Base-by-base conservation (phyloP, 139 green algal species). In the Closterium sp. region DNA sequence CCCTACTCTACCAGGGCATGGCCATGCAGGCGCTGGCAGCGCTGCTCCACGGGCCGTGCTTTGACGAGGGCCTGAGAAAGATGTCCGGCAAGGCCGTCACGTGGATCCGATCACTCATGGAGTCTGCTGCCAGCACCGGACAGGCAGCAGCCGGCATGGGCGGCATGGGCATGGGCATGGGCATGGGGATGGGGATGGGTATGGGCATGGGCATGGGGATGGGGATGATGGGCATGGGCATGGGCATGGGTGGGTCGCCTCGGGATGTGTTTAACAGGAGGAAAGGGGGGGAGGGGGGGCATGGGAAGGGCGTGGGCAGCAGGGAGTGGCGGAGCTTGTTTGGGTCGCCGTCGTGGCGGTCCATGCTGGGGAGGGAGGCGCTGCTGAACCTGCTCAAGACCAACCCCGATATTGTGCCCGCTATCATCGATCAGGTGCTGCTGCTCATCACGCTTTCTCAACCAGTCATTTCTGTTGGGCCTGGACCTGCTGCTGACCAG, bases 341-440 rank as follows among this genome's bases (percentile, higher is more conserved):
- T 36, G 32, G 23, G 32, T 31, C 23, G 8, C 30, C 31, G 31
- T 55, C 33, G n/a, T 88, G 85, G 85, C 30, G 85, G 33, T 31
- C 23, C 12, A 92, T 93, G 88, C 88, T 97, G 28, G 96, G 93
- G 16, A 88, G 93, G 33, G 86, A 88, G 16, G 96, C 95, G 9
- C 94, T 97, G 21, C 85, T 90, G 30, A 95, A 97, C 88, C 86
- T 97, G 55, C 88, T 97, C 84, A 86, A 89, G 25, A 92, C 93
- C 84, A 97, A 97, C 85, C 89, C 83, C 10, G 93, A 96, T 25
- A 66, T 97, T 34, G 90, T 96, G 8, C n/a, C 91, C 2, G 88
- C 93, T 30, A 97, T 91, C 90, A 91, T 94, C 32, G 90, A 94
- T 90, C 91, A 92, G 89, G 89, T 98, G 36, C 55, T 3, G 55